These are phyloP conservation scores for Metschnikowia drakensbergensis DNA, from an alignment of 805 yeast genomes.

Conservation along the genomic window DNA sequence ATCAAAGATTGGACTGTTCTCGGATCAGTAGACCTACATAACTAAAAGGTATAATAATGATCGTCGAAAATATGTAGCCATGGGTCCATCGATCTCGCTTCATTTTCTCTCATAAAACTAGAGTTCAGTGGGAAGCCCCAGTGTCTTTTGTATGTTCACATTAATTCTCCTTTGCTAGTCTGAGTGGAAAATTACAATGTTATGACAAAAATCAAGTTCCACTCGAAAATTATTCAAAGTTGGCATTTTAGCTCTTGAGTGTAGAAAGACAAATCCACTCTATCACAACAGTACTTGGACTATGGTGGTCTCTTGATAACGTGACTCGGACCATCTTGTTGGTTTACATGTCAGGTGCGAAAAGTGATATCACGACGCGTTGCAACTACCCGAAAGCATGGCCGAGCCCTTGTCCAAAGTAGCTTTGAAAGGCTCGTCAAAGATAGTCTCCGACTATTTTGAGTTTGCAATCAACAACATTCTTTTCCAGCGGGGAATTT, in stretches of 20 bases:
- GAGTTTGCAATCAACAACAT: conserved; percentile 78
- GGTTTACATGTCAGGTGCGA: neutral
- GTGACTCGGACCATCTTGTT: neutral
- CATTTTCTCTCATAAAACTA: too few relatives aligned
- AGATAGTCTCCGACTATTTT: conserved; percentile 77
- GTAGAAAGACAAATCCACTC: neutral
- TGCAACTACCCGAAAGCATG: conserved; percentile 5
- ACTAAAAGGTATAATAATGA: neutral
- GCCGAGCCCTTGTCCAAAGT: conserved; percentile 33
- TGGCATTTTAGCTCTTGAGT: neutral
- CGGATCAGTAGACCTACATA: conserved; percentile 48
- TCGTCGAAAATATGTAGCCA: too few relatives aligned
- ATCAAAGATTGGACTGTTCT: conserved; percentile 63
- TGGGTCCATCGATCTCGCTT: too few relatives aligned
- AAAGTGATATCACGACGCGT: conserved; percentile 1
- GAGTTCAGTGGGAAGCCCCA: too few relatives aligned
- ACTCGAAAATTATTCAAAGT: neutral
- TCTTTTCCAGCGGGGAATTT: conserved; percentile 83
- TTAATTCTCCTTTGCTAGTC: too few relatives aligned
- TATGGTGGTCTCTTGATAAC: neutral
- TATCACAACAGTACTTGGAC: too few relatives aligned
- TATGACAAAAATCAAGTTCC: neutral
- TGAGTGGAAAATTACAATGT: too few relatives aligned
- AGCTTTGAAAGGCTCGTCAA: conserved; percentile 74
- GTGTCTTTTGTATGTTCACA: too few relatives aligned